Conservation (phyloP, 2,329 filamentous ascomycete genomes). For the Cyphellophora europaea region DNA sequence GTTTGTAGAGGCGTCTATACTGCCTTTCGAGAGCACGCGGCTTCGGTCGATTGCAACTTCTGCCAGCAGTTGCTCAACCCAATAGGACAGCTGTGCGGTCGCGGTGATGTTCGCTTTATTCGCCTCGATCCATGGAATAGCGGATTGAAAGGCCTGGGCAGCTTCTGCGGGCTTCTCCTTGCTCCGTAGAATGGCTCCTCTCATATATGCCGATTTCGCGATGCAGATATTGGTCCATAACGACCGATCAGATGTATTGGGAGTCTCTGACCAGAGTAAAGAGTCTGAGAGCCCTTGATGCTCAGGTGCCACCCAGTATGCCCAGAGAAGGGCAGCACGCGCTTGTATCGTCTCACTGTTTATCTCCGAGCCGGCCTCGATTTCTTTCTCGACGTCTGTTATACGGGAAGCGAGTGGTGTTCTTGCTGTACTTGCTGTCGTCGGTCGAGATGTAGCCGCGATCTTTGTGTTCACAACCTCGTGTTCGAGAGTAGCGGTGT, state of each 20-base stretch:
- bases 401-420: too few species aligned
- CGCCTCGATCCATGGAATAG: conserved; percentile 50
- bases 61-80: conserved; percentile 69
- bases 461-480: conserved; percentile 56
- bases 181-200: conserved; percentile 43
- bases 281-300: too few species aligned
- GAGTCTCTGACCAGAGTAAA: too few species aligned
- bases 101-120: conserved; percentile 31
- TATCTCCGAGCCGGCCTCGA: too few species aligned
- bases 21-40: conserved; percentile 35
- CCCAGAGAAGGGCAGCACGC: conserved; percentile 68
- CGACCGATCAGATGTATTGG: conserved; percentile 8
- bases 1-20: conserved; percentile 20
- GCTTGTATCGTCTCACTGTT: conserved; percentile 67
- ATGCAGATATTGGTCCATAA: conserved; percentile 78
- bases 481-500: conserved; percentile 61
- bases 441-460: too few species aligned
- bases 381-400: too few species aligned
- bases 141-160: conserved; percentile 49
- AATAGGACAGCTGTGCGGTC: conserved; percentile 60
- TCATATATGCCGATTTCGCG: conserved; percentile 69
- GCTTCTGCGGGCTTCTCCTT: conserved; percentile 48
- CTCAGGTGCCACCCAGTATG: conserved; percentile 9
- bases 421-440: too few species aligned
- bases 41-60: conserved; percentile 60